phyloP scores from a whole-genome alignment of 164 flowering plant species.

The Hamamelis virginiana region DNA sequence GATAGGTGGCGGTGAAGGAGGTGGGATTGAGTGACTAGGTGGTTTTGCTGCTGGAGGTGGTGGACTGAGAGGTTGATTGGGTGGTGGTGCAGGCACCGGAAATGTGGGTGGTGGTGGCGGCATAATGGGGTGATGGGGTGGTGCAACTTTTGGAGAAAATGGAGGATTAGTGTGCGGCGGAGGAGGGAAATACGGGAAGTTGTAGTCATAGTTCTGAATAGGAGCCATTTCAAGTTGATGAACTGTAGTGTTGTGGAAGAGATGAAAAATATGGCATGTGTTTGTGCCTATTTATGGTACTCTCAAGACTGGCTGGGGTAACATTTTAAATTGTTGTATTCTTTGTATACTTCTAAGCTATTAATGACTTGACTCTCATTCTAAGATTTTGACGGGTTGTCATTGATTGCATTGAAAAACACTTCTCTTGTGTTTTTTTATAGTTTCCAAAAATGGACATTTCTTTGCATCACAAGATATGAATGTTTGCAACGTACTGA shows the following conservation, averaged over 20 bases:
- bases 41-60: constrained; percentile 13
- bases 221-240: constrained; percentile 15
- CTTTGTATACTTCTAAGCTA: constrained; percentile 35
- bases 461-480: no score
- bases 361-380: constrained; percentile 27
- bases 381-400: constrained; percentile 26
- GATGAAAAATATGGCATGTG: constrained; percentile 12
- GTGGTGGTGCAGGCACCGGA: constrained; percentile 5
- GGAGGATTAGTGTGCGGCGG: constrained; percentile 6
- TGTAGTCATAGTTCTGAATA: constrained; percentile 7
- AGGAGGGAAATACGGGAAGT: constrained; percentile 26
- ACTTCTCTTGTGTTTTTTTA: constrained; percentile 14
- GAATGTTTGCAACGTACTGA: no score
- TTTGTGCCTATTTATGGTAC: constrained; percentile 18
- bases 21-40: constrained; percentile 13
- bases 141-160: constrained; percentile 9
- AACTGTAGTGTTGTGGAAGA: not conserved
- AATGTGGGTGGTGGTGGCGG: not conserved
- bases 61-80: constrained; percentile 4
- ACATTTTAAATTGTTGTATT: not conserved
- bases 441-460: not conserved
- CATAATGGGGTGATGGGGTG: not conserved
- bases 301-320: not conserved
- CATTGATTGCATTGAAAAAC: constrained; percentile 31
- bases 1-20: constrained; percentile 8